Conservation (phyloP, 345 rosid species). For the Angophora floribunda region DNA sequence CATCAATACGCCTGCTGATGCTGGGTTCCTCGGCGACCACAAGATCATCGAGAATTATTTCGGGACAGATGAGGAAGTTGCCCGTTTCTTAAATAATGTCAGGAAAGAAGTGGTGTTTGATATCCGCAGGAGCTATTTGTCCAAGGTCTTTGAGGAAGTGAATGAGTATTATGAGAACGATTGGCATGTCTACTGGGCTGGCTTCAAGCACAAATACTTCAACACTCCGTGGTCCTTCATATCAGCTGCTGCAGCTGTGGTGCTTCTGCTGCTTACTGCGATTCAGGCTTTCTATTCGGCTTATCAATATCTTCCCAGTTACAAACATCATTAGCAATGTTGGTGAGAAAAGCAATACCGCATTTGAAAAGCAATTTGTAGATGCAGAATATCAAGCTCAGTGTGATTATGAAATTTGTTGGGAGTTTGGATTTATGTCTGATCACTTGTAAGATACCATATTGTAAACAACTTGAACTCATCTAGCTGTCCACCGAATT, state of each 20-base stretch:
- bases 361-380: neutral
- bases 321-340: neutral
- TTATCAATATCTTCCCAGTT: neutral
- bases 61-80: constrained; percentile 61
- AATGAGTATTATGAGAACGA: constrained; percentile 34
- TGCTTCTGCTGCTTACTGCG: constrained; percentile 49
- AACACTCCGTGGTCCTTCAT: constrained; percentile 73
- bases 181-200: constrained; percentile 54
- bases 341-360: neutral
- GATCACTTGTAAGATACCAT: neutral
- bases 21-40: constrained; percentile 44
- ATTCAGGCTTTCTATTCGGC: constrained; percentile 41
- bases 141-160: constrained; percentile 37
- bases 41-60: constrained; percentile 62
- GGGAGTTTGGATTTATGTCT: neutral
- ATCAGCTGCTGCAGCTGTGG: constrained; percentile 60
- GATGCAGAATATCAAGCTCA: neutral
- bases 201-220: constrained; percentile 57
- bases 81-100: constrained; percentile 37
- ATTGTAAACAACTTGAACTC: neutral
- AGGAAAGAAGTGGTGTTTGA: constrained; percentile 77
- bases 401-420: neutral
- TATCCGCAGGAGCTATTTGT: constrained; percentile 35
- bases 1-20: constrained; percentile 48
- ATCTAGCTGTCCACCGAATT: neutral